Evolutionary conservation across 2,329 filamentous ascomycete species (phyloP), one percentile per base, ranked within the genome.

Genomic region (Fusarium domesticum): DNA sequence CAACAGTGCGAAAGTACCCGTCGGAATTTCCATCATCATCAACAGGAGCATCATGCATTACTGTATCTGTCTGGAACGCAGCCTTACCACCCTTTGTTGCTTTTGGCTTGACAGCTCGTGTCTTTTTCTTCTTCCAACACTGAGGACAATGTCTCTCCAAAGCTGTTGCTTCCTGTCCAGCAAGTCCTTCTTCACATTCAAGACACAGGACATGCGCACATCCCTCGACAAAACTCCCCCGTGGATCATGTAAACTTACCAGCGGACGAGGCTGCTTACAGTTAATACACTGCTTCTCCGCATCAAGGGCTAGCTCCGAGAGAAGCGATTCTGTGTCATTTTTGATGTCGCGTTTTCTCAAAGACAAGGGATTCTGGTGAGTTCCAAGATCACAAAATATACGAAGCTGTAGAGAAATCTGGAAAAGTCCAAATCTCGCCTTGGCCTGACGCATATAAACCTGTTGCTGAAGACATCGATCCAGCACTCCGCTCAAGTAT

Each of bases 341-440:
- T 2, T 12, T 1, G 10, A 14, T 32, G 11, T 36, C 39, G 4
- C 35, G 64, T 4, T 61, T 60, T 18, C 60, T 63, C 33, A 69
- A 70, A 35, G 73, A 71, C 0, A 54, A n/a, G n/a, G n/a, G 60
- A 28, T 71, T 65, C 47, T 75, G 73, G 50, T 64, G 72, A 0
- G 74, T 77, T 1, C 73, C 74, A 47, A 76, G 73, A 42, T 77
- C 76, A 54, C 73, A 76, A 2, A 77, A 47, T 6, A 75, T 69
- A 0, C 73, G 66, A 11, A 77, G 54, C 45, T 75, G 71, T 0
- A 77, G 57, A 10, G 71, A 64, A 0, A 67, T 58, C 36, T 76
- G 72, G 43, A 77, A 76, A 19, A 74, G 62, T 0, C 70, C 67
- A 12, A 75, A 70, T 12, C 64, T 67, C 41, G 60, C 63, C 30